These are phyloP conservation scores for Ustilago trichophora DNA, from an alignment of 1,284 basidiomycete genomes.

Conservation along the genomic window DNA sequence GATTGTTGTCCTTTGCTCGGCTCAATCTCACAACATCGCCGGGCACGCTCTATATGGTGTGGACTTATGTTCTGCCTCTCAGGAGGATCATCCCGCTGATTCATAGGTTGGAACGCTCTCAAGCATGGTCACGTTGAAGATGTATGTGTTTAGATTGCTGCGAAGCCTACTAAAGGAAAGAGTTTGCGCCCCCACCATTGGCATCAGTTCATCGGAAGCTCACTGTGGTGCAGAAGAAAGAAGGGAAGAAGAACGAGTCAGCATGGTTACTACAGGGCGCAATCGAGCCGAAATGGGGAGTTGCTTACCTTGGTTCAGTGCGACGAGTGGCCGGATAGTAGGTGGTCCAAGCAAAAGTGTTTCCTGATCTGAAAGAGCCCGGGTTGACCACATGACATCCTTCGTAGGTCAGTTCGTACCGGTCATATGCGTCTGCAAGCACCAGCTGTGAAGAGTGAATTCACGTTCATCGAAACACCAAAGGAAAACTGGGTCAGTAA, in stretches of 20 bases:
- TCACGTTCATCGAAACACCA: conserved; percentile 4
- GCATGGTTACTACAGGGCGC: too few species aligned
- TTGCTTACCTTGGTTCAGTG: conserved; percentile 61
- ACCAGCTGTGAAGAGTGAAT: conserved; percentile 85
- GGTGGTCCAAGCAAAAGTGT: conserved; percentile 63
- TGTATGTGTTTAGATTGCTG: too few species aligned
- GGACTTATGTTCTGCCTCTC: too few species aligned
- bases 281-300: too few species aligned
- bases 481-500: not conserved
- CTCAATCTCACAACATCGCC: too few species aligned
- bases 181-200: not conserved
- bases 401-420: conserved; percentile 95
- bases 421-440: conserved; percentile 96
- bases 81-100: too few species aligned
- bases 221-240: not conserved
- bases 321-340: conserved; percentile 65
- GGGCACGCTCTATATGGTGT: too few species aligned
- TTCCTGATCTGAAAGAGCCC: conserved; percentile 70
- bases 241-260: not conserved
- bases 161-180: too few species aligned
- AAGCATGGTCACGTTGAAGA: too few species aligned
- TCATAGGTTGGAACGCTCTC: too few species aligned
- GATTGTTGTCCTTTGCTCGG: too few species aligned
- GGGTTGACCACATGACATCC: conserved; percentile 99
- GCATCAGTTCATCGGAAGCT: conserved; percentile 4